Conservation (phyloP, 2,329 filamentous ascomycete genomes). For the Claviceps quebecensis region DNA sequence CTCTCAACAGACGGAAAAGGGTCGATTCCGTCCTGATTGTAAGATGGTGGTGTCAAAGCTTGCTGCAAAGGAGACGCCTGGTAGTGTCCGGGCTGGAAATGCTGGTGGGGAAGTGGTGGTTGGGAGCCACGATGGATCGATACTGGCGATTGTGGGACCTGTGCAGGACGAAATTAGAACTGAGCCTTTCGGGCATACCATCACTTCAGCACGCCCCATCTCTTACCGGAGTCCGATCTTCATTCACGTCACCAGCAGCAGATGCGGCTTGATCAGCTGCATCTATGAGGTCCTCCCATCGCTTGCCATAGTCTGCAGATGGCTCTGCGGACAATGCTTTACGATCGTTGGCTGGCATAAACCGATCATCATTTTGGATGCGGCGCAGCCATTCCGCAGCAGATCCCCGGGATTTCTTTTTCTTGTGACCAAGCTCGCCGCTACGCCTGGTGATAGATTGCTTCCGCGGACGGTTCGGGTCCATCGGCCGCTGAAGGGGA, state of each 20-base stretch:
- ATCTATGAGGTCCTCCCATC: constrained; percentile 94
- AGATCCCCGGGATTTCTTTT: constrained; percentile 56
- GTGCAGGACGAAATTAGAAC: constrained; percentile 2
- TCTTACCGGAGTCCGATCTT: constrained; percentile 78
- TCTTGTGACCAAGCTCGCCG: constrained; percentile 64
- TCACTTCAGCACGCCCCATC: neutral
- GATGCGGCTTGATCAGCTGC: constrained; percentile 62
- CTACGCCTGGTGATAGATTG: constrained; percentile 73
- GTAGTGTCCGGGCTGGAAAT: constrained; percentile 51
- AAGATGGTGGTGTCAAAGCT: constrained; percentile 70
- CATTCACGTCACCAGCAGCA: constrained; percentile 79
- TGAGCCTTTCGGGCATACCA: neutral
- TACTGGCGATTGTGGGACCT: constrained; percentile 52
- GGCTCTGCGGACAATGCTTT: constrained; percentile 84
- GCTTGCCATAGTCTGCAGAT: constrained; percentile 65
- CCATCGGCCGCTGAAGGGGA: constrained; percentile 61
- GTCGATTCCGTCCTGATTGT: constrained; percentile 52
- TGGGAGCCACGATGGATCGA: constrained; percentile 49
- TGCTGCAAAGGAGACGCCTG: constrained; percentile 85
- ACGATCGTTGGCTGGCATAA: constrained; percentile 54
- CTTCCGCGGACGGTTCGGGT: constrained; percentile 63
- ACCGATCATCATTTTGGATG: constrained; percentile 46
- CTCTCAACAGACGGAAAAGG: constrained; percentile 85
- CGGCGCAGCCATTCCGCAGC: constrained; percentile 52
- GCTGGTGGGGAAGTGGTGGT: constrained; percentile 47